Conservation (phyloP, 2,329 filamentous ascomycete species). For the Ophiosphaerella herpotricha region DNA sequence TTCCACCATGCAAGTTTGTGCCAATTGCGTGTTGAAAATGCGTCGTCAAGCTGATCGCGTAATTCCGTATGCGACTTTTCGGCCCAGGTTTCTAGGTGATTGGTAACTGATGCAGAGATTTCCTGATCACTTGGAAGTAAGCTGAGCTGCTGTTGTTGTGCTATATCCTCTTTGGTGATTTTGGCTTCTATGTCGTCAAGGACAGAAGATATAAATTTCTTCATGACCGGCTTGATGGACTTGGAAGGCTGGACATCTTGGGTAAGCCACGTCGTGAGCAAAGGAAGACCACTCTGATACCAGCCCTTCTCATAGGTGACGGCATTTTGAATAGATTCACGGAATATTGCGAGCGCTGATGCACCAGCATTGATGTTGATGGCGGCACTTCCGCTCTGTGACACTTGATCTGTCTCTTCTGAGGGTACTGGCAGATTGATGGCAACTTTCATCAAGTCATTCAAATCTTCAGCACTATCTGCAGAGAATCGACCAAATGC, state of each 20-base stretch:
- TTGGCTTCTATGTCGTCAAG: conserved; percentile 59
- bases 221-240: conserved; percentile 68
- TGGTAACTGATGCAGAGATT: conserved; percentile 58
- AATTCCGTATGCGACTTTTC: conserved; percentile 82
- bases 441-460: conserved; percentile 58
- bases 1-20: conserved; percentile 89
- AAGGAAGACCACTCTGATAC: conserved; percentile 71
- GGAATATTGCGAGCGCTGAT: conserved; percentile 68
- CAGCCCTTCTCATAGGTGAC: conserved; percentile 74
- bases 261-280: conserved; percentile 67
- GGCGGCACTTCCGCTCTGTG: conserved; percentile 32
- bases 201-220: conserved; percentile 69
- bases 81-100: conserved; percentile 71
- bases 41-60: conserved; percentile 75
- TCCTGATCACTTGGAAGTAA: conserved; percentile 48
- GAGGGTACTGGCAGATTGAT: conserved; percentile 59
- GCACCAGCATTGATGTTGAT: conserved; percentile 69
- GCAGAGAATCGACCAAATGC: conserved; percentile 51
- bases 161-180: conserved; percentile 57
- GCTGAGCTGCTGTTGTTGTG: conserved; percentile 41
- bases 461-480: conserved; percentile 43
- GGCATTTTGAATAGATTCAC: conserved; percentile 71
- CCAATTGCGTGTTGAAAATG: conserved; percentile 79
- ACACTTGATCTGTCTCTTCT: conserved; percentile 40
- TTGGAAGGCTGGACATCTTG: conserved; percentile 40